Percentiles rank a stretch among this genome's conserved stretches.
Evolutionary conservation across 768 basidiomycete genomes (phyloP).

Genomic region (Amanita phalloides): DNA sequence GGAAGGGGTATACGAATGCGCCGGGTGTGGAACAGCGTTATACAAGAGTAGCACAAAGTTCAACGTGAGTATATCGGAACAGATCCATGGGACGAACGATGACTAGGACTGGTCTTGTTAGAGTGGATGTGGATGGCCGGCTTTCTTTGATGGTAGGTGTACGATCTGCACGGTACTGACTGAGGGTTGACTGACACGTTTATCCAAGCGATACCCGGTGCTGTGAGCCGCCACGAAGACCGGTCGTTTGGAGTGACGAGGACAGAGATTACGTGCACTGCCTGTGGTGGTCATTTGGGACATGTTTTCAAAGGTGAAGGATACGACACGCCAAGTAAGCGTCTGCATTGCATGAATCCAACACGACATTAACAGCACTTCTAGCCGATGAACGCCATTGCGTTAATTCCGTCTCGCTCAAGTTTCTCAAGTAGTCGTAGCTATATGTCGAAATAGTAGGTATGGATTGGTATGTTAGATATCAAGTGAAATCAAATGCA

Average conservation of each 20-base stretch:
- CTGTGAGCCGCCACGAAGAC: conserved; percentile 74
- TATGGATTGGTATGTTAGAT: not conserved
- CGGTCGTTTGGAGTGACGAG: conserved; percentile 51
- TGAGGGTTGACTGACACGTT: not conserved
- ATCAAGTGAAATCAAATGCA: not conserved
- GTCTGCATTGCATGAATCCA: not conserved
- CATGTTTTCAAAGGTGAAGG: conserved; percentile 95
- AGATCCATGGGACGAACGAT: not conserved
- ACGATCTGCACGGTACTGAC: not conserved
- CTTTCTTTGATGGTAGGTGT: conserved; percentile 78
- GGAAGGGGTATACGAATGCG: conserved; percentile 67
- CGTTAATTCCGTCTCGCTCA: conserved; percentile 83
- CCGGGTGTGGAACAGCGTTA: conserved; percentile 70
- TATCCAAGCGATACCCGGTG: conserved; percentile 72
- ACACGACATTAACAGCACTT: not conserved
- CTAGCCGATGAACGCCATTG: conserved; percentile 79
- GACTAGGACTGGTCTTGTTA: conserved; percentile 8
- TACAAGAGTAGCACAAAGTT: conserved; percentile 91
- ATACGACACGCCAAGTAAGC: conserved; percentile 64
- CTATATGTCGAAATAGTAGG: not conserved
- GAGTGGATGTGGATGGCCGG: conserved; percentile 97
- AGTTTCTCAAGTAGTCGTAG: conserved; percentile 39
- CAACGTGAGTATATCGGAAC: conserved; percentile 29
- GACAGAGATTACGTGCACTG: conserved; percentile 82
- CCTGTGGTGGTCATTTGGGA: conserved; percentile 89